Base-by-base conservation (phyloP, 257 asterid genomes). In the Jasminum sambac region DNA sequence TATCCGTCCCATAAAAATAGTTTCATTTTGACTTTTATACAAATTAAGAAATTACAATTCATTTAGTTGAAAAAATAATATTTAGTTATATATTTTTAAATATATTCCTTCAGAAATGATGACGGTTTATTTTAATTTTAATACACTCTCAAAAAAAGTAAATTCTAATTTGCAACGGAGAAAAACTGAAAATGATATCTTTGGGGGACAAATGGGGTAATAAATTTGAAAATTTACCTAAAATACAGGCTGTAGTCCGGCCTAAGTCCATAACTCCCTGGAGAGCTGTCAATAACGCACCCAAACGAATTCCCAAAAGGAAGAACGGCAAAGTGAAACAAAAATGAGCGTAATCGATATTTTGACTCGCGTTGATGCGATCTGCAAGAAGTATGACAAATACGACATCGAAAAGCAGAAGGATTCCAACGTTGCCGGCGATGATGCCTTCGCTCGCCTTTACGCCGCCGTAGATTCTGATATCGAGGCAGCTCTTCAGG, bases 301-400 rank as follows among this genome's bases (percentile, higher is more conserved):
- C 57, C 23, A 46, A 46, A 14, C 2, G 1, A 43, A 71, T 23
- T 34, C 36, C 36, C 5, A 25, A 9, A 70, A 41, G 46, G 26
- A 5, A 9, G 50, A 9, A 26, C 8, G 36, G 40, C 46, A 81
- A 62, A 12, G 24, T 48, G 24, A 48, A n/a, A 6, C 1, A 1
- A 48, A 7, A 48, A 95, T 95, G 99, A 95, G 92, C 58, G 99
- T 95, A 66, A 95, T 95, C 83, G 98, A 95, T 71, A 68, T 95
- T 16, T 76, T 95, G 62, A 95, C 99, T 55, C 92, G 99, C 21
- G 98, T 95, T 6, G 99, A 95, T 46, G 41, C 95, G 89, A 95
- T 95, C 90, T 95, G 98, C 84, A 85, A 91, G 81, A 95, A 88
- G 75, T 95, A 95, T 78, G 99, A 95, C 84, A 95, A 85, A 62